Evolutionary conservation across 164 flowering plant genomes (phyloP).

Genomic region (Saururus chinensis): DNA sequence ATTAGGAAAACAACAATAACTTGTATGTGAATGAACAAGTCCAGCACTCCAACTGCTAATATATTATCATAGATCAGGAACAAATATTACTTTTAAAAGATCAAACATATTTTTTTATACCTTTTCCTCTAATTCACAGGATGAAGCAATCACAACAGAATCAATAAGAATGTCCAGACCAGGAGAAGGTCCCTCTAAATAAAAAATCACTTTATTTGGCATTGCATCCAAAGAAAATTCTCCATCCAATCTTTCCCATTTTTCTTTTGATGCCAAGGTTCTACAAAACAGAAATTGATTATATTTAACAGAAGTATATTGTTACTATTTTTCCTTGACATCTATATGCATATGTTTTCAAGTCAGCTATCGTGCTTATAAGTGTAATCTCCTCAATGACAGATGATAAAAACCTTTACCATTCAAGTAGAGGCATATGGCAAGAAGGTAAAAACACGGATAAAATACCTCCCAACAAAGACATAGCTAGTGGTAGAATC

Average conservation of each 20-base stretch:
- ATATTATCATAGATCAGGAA: background rate
- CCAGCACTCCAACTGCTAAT: too few relatives aligned
- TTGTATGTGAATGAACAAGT: background rate
- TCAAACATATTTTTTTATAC: conserved; percentile 9
- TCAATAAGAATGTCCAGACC: conserved; percentile 62
- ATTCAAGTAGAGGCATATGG: background rate
- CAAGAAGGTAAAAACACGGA: background rate
- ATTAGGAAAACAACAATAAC: background rate
- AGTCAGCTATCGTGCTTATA: background rate
- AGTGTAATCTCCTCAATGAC: too few relatives aligned
- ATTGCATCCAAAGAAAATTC: conserved; percentile 46
- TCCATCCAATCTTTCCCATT: conserved; percentile 70
- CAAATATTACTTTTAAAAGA: background rate
- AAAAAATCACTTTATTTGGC: conserved; percentile 53
- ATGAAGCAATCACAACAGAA: conserved; percentile 39
- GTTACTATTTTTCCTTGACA: too few relatives aligned
- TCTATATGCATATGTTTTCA: background rate
- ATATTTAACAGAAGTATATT: background rate
- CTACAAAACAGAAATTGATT: conserved; percentile 24
- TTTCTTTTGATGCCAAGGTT: conserved; percentile 30
- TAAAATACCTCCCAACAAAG: conserved; percentile 49
- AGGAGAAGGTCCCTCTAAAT: conserved; percentile 81
- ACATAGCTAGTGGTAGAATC: conserved; percentile 33
- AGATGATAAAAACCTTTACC: too few relatives aligned
- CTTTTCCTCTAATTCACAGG: conserved; percentile 16